Conservation (phyloP, 192 early-diverging fungal genomes). For the Linnemannia schmuckeri region DNA sequence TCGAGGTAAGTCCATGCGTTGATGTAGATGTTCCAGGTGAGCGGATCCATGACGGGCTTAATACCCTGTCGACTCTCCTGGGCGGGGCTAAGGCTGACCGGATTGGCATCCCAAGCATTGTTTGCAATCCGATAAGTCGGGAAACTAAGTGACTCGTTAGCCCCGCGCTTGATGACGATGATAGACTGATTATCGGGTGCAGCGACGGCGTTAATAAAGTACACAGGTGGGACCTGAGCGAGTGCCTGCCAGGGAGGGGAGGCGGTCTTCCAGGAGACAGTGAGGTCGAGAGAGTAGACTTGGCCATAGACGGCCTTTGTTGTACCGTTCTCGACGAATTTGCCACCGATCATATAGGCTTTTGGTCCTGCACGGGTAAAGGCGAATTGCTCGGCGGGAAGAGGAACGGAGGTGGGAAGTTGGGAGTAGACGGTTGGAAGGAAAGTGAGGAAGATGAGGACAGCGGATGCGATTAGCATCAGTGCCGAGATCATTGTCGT, state of each 20-base stretch:
- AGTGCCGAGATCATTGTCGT: not conserved
- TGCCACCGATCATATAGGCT: conserved; percentile 23
- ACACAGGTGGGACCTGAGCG: not conserved
- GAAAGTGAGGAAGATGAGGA: not conserved
- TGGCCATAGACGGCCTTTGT: not conserved
- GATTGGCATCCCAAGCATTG: conserved; percentile 11
- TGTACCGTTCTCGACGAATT: not conserved
- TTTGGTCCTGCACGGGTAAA: conserved; percentile 30
- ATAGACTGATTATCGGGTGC: conserved; percentile 31
- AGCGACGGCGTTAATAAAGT: conserved; percentile 6
- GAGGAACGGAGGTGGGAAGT: not conserved
- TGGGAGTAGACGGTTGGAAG: not conserved
- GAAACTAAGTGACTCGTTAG: not conserved
- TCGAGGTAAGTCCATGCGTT: conserved; percentile 20
- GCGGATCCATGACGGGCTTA: conserved; percentile 25
- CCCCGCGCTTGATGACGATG: not conserved
- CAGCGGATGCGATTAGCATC: not conserved
- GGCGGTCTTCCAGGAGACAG: conserved; percentile 7
- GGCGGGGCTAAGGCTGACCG: not conserved
- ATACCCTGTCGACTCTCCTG: conserved; percentile 23
- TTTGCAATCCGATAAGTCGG: conserved; percentile 7
- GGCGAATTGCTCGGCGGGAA: conserved; percentile 16
- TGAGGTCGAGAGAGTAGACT: conserved; percentile 31
- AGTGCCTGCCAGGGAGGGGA: conserved; percentile 19
- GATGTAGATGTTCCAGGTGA: conserved; percentile 12